Base-by-base conservation (phyloP, 2,329 filamentous ascomycete genomes). In the Rutstroemia sp. region DNA sequence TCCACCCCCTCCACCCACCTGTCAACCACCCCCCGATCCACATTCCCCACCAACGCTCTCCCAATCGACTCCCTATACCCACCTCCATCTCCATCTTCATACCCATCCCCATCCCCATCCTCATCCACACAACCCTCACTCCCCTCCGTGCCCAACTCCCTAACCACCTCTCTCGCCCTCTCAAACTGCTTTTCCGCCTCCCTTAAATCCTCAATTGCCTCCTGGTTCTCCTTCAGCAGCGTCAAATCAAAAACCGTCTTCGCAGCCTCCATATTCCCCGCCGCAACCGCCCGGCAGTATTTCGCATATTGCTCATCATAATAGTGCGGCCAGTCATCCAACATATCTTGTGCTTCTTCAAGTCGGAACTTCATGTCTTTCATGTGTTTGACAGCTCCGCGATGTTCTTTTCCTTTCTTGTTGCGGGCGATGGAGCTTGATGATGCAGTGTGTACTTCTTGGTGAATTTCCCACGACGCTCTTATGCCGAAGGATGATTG, bases 61-160 rank as follows among this genome's bases (percentile, higher is more conserved):
- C 62, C 62, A 14, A 56, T 44, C 1, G 61, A 61, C 21, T 58
- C 52, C 23, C 41, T 39, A 47, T 64, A 61, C 12, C 61, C 62
- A 27, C 61, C 62, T 23, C 61, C 52, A 10, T n/a, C 23, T 23
- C 23, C 23, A 42, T 18, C 39, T 19, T 8, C 18, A 42, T 42
- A n/a, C 3, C 16, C n/a, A 19, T 18, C 39, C 18, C 2, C 39
- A 18, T 19, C 18, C 39, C 9, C 39, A 18, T 42, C 39, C 18
- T 14, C 39, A 42, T 19, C 39, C 39, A 3, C 16, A 19, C 5
- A 8, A 5, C 16, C 14, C 39, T 42, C 39, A n/a, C 16, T 19
- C n/a, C 18, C 39, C 1, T n/a, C n/a, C 39, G 3, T 3, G 5
- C 16, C 39, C 5, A 42, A 10, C 5, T 7, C 39, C 39, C 39